A percentile compares a stretch with the other conserved stretches of the same genome.
These are phyloP conservation scores for Venturia carpophila DNA, from an alignment of 2,329 filamentous ascomycete species.

Conservation along the genomic window DNA sequence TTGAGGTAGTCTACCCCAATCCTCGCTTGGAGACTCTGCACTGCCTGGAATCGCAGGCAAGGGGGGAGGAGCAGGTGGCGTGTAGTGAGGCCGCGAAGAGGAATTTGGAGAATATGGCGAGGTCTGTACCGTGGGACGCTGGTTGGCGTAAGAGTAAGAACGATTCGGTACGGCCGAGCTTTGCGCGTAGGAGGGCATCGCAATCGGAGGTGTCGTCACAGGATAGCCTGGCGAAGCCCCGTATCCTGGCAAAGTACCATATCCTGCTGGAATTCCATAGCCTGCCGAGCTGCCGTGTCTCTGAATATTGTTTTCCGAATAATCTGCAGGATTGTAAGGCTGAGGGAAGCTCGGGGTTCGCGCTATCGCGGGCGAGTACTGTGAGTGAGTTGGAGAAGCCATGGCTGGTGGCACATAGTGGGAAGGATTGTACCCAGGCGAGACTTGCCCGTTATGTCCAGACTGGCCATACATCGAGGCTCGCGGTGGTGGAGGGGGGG, in stretches of 20 bases:
- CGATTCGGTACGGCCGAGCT: conserved; percentile 5
- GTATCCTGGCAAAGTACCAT: conserved; percentile 26
- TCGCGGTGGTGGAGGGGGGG: conserved; percentile 27
- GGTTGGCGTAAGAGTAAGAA: conserved; percentile 19
- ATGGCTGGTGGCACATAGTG: conserved; percentile 46
- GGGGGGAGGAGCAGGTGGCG: conserved; percentile 30
- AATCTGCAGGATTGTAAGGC: conserved; percentile 40
- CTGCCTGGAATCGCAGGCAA: conserved; percentile 30
- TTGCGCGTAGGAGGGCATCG: conserved; percentile 15
- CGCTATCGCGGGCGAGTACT: conserved; percentile 45
- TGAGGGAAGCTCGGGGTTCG: conserved; percentile 30
- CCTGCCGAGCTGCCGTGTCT: conserved; percentile 28
- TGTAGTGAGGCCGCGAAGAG: conserved; percentile 27
- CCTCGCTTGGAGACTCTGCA: conserved; percentile 28
- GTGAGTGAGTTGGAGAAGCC: conserved; percentile 47
- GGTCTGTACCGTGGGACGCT: conserved; percentile 18
- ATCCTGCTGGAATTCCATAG: conserved; percentile 27
- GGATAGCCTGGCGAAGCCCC: conserved; percentile 17
- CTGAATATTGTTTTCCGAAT: conserved; percentile 30
- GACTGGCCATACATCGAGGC: conserved; percentile 19
- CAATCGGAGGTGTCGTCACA: neutral
- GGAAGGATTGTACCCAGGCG: conserved; percentile 53
- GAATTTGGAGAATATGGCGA: conserved; percentile 19
- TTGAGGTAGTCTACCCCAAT: conserved; percentile 28
- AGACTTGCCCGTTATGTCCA: conserved; percentile 16